Percentiles rank a stretch among this genome's conserved stretches.
These are phyloP conservation scores for Penicillium ochrochloron DNA, from an alignment of 495 filamentous ascomycete genomes.

Conservation along the genomic window DNA sequence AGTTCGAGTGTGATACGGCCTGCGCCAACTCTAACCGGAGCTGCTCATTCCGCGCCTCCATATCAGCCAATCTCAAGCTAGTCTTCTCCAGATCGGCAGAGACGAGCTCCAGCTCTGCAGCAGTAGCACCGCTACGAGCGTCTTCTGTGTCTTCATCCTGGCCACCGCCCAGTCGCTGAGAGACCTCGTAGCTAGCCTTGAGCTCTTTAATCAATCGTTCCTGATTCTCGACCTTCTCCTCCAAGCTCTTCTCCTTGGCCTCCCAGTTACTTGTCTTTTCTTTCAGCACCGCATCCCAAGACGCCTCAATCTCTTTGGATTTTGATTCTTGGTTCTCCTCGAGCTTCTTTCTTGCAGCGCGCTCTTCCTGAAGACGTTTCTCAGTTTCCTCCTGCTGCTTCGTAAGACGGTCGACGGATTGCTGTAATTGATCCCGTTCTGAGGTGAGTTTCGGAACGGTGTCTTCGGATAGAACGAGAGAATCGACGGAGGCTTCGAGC, in stretches of 20 bases:
- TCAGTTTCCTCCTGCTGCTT: slow-evolving; percentile 90
- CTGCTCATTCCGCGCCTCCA: slow-evolving; percentile 94
- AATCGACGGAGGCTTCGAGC: slow-evolving; percentile 93
- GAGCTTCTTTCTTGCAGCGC: slow-evolving; percentile 68
- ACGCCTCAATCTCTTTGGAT: slow-evolving; percentile 84
- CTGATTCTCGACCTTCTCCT: slow-evolving; percentile 93
- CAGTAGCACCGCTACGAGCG: slow-evolving; percentile 65
- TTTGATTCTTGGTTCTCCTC: slow-evolving; percentile 76
- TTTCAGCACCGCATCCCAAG: slow-evolving; percentile 88
- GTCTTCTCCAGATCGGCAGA: slow-evolving; percentile 89
- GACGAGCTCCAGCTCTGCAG: slow-evolving; percentile 91
- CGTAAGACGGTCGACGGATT: slow-evolving; percentile 79
- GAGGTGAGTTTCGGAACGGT: slow-evolving; percentile 83
- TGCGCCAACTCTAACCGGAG: slow-evolving; percentile 88
- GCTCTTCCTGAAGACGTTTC: slow-evolving; percentile 72
- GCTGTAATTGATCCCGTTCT: slow-evolving; percentile 86
- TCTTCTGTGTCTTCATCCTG: slow-evolving; percentile 66
- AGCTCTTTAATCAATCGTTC: slow-evolving; percentile 91
- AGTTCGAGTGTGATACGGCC: slow-evolving; percentile 72
- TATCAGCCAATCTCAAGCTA: slow-evolving; percentile 82
- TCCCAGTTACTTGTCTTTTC: slow-evolving; percentile 98
- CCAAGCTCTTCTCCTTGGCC: slow-evolving; percentile 87
- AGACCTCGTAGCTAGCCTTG: slow-evolving; percentile 96
- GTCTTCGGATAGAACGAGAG: slow-evolving; percentile 86
- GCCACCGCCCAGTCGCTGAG: slow-evolving; percentile 79